Percentiles rank a stretch among this genome's conserved stretches.
Conservation (phyloP, 2,329 filamentous ascomycete genomes). For the Hypoxylon sp. region DNA sequence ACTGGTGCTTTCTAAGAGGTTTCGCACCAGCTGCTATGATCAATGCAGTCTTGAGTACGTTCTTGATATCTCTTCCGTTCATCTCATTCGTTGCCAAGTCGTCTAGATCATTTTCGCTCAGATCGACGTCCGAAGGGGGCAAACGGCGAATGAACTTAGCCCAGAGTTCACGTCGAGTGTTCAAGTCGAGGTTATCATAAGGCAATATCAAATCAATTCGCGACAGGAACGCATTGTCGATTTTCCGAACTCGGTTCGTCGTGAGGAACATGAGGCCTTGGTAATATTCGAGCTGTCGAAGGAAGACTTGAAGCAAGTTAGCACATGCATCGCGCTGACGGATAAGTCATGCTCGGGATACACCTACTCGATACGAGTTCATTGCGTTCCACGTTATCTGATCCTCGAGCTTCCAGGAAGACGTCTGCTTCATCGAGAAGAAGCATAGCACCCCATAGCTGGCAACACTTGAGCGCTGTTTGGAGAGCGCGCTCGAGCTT, state of each 20-base stretch:
- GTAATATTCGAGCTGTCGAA: conserved; percentile 22
- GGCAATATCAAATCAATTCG: conserved; percentile 15
- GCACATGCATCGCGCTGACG: background rate
- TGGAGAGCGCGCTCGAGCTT: conserved; percentile 4
- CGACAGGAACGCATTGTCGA: conserved; percentile 14
- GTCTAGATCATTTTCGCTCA: conserved; percentile 8
- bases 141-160: conserved; percentile 1
- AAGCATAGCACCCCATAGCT: conserved; percentile 1
- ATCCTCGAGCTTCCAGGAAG: background rate
- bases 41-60: conserved; percentile 8
- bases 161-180: conserved; percentile 5
- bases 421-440: background rate
- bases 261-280: conserved; percentile 18
- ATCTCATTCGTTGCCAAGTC: background rate
- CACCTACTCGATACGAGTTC: conserved; percentile 21
- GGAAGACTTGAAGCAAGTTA: conserved; percentile 10
- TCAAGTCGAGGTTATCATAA: conserved; percentile 1
- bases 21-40: background rate
- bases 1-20: background rate
- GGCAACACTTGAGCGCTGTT: conserved; percentile 3
- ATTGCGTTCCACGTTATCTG: conserved; percentile 10
- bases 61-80: conserved; percentile 20
- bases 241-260: conserved; percentile 9
- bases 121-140: background rate
- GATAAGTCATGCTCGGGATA: background rate